Percentiles rank a stretch among this genome's conserved stretches.
These are phyloP conservation scores for Lupinus albus DNA, from an alignment of 306 rosid genomes.

Conservation along the genomic window DNA sequence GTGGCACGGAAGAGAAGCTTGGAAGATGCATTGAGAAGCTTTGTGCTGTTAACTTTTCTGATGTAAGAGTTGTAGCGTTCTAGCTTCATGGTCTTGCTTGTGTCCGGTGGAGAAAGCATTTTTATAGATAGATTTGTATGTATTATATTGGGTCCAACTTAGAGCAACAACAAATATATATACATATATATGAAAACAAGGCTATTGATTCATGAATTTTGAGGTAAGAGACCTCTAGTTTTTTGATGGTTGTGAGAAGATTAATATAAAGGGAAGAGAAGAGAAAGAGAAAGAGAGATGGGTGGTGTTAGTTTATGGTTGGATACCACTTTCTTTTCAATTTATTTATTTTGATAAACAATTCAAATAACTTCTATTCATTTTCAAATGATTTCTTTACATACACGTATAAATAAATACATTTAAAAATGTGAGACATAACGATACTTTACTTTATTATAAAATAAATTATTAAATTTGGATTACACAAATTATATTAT, in stretches of 20 bases:
- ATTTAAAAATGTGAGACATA: too few relatives aligned
- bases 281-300: conserved; percentile 6
- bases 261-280: conserved; percentile 54
- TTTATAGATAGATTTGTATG: not conserved
- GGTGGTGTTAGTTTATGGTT: conserved; percentile 65
- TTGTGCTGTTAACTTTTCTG: conserved; percentile 78
- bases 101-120: conserved; percentile 90
- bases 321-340: conserved; percentile 73
- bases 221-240: conserved; percentile 67
- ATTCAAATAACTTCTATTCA: too few relatives aligned
- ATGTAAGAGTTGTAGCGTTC: conserved; percentile 93
- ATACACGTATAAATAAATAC: too few relatives aligned
- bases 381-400: too few relatives aligned
- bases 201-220: conserved; percentile 27
- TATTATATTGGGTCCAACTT: not conserved
- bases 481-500: too few relatives aligned
- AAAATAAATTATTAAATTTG: too few relatives aligned
- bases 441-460: too few relatives aligned
- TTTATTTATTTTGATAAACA: too few relatives aligned
- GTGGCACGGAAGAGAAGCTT: conserved; percentile 89
- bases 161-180: too few relatives aligned
- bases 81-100: conserved; percentile 80
- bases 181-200: conserved; percentile 8
- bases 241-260: conserved; percentile 38
- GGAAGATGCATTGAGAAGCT: conserved; percentile 82